A percentile compares a stretch with the other conserved stretches of the same genome.
These are phyloP conservation scores for Inga leiocalycina DNA, from an alignment of 306 rosid genomes.

Conservation along the genomic window DNA sequence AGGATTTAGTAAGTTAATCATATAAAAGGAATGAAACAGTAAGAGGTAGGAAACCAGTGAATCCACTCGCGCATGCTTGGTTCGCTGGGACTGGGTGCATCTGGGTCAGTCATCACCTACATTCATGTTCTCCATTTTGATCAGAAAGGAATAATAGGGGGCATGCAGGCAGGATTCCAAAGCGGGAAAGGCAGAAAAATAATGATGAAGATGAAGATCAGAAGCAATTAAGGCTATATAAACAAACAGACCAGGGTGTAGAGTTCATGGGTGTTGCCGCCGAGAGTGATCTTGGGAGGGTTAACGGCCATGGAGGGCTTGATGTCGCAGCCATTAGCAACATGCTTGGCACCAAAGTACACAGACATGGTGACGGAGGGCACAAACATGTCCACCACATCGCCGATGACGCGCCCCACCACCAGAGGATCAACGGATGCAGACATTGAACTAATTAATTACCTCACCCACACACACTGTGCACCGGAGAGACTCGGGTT, in stretches of 20 bases:
- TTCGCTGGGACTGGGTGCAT: slow-evolving; percentile 96
- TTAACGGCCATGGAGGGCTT: slow-evolving; percentile 66
- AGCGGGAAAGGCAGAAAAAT: background rate
- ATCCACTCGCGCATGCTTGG: slow-evolving; percentile 88
- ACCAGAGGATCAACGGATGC: slow-evolving; percentile 81
- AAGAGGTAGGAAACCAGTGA: slow-evolving; percentile 56
- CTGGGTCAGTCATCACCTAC: slow-evolving; percentile 96
- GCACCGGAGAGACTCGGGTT: slow-evolving; percentile 7
- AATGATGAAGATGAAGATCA: background rate
- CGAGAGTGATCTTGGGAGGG: slow-evolving; percentile 66
- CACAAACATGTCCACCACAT: slow-evolving; percentile 82
- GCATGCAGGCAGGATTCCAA: background rate
- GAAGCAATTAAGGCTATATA: too few relatives aligned
- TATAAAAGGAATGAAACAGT: background rate
- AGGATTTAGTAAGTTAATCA: background rate
- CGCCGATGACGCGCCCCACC: slow-evolving; percentile 86
- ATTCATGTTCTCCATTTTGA: background rate
- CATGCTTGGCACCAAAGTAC: slow-evolving; percentile 71
- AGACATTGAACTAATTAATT: slow-evolving; percentile 49
- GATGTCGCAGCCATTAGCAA: slow-evolving; percentile 83
- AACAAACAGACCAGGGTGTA: slow-evolving; percentile 62
- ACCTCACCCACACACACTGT: background rate
- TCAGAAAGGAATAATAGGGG: background rate
- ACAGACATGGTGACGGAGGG: slow-evolving; percentile 69
- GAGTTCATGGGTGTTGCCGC: slow-evolving; percentile 55